Evolutionary conservation across 805 yeast species (phyloP).

Genomic region (Saccharomycopsis fibuligera): DNA sequence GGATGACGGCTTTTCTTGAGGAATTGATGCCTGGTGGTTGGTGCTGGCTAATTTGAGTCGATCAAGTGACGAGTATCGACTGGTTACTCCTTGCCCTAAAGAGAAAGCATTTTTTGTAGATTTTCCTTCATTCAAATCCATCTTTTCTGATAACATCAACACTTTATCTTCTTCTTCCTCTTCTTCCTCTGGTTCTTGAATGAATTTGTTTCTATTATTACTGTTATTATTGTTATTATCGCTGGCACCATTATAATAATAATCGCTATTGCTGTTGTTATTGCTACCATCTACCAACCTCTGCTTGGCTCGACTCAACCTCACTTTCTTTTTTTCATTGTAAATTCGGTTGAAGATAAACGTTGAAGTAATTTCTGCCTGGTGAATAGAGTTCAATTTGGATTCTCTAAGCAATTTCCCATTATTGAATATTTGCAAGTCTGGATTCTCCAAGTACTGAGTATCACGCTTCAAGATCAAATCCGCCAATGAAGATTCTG

Average conservation of each 20-base stretch:
- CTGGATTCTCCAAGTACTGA: background rate
- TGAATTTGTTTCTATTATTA: too few relatives aligned
- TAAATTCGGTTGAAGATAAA: slow-evolving; percentile 16
- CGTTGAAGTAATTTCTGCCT: slow-evolving; percentile 13
- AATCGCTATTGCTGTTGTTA: background rate
- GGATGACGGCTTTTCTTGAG: background rate
- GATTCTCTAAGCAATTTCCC: slow-evolving; percentile 16
- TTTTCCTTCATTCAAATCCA: too few relatives aligned
- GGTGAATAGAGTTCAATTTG: slow-evolving; percentile 9
- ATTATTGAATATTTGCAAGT: slow-evolving; percentile 15
- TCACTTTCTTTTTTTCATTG: slow-evolving; percentile 12
- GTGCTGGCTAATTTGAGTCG: too few relatives aligned
- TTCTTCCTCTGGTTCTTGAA: too few relatives aligned
- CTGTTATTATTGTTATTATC: background rate
- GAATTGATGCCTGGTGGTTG: too few relatives aligned
- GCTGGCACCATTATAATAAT: too few relatives aligned
- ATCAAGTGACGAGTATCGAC: too few relatives aligned
- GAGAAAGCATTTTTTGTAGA: too few relatives aligned
- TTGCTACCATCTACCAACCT: background rate
- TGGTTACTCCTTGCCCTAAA: too few relatives aligned
- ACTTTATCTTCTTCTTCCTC: background rate
- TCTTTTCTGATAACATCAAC: background rate
- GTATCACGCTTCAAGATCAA: background rate
- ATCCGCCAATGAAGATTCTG: background rate
- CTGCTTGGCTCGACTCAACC: background rate